Base-by-base conservation (phyloP, 352 stramenopile species). In the Phytopythium boreale region DNA sequence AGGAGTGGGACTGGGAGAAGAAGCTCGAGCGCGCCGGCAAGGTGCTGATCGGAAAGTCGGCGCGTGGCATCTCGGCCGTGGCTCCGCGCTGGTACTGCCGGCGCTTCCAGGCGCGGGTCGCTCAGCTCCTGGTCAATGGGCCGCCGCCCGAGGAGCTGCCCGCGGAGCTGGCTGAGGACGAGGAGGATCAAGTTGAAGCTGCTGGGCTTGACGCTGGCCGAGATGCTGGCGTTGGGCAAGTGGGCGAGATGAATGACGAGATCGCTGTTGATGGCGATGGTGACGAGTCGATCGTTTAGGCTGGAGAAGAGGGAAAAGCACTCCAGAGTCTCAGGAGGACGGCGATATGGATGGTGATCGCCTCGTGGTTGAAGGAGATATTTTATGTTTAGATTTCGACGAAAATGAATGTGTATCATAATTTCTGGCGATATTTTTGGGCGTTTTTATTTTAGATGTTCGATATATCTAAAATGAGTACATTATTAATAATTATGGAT, bases 1-100 rank as follows among this genome's bases (percentile, higher is more conserved):
- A 95, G 61, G 76, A 92, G 63, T 95, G 85, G 82, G 84, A 90
- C 62, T 90, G 77, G 79, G 82, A 89, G 50, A 92, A 92, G 66
- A 79, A 88, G 64, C 65, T 89, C 49, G 84, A 92, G 53, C 87
- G 88, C 36, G 71, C 83, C 17, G 80, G 78, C n/a, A 92, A 92
- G 70, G 78, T 87, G 62, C 59, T 91, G 44, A 67, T 89, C 14
- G 80, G 82, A 22, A 90, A 92, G 56, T 80, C 78, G 43, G 68
- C 74, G 27, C 81, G 74, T 27, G 82, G 82, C 15, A 93, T 93
- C 43, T 91, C 82, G 31, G 81, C 82, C 8, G 66, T 90, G 19
- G 79, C 75, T 4, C 84, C 84, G 4, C 68, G 79, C 24, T 71
- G 75, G n/a, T 93, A 93, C 53, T 88, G 79, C 29, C 67, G 79